phyloP scores from a whole-genome alignment of 148 eudicot genomes.

The Nyssa sinensis region DNA sequence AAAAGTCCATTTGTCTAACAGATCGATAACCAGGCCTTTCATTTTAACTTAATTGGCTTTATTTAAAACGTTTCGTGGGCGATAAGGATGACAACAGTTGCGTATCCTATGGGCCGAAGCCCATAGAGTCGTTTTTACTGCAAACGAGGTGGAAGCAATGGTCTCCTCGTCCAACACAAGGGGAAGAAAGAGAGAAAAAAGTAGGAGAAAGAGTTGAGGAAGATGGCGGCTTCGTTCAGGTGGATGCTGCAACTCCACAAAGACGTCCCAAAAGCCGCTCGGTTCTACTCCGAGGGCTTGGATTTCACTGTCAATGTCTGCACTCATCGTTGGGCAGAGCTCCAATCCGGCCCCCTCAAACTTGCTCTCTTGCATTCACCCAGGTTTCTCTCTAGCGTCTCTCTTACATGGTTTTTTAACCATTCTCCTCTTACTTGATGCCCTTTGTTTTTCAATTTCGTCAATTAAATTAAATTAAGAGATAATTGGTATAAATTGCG shows the following conservation, averaged over 20 bases:
- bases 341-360: conserved; percentile 72
- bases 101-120: background rate
- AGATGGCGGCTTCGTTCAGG: conserved; percentile 65
- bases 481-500: background rate
- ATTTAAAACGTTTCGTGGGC: too few relatives aligned
- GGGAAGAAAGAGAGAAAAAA: conserved; percentile 12
- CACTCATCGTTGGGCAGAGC: conserved; percentile 96
- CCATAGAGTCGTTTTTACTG: background rate
- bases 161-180: background rate
- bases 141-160: background rate
- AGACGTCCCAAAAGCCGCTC: conserved; percentile 93
- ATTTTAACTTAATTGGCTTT: background rate
- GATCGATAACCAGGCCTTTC: background rate
- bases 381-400: conserved; percentile 25
- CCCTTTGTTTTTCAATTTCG: background rate
- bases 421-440: background rate
- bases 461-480: too few relatives aligned
- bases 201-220: too few relatives aligned
- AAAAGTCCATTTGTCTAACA: too few relatives aligned
- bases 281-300: conserved; percentile 78
- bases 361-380: conserved; percentile 82
- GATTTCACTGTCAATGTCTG: conserved; percentile 77
- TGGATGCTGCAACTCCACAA: conserved; percentile 91
- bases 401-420: background rate
- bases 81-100: background rate